A percentile compares a stretch with the other conserved stretches of the same genome.
phyloP scores from a whole-genome alignment of 345 rosid species.

The Chamaenerion angustifolium region DNA sequence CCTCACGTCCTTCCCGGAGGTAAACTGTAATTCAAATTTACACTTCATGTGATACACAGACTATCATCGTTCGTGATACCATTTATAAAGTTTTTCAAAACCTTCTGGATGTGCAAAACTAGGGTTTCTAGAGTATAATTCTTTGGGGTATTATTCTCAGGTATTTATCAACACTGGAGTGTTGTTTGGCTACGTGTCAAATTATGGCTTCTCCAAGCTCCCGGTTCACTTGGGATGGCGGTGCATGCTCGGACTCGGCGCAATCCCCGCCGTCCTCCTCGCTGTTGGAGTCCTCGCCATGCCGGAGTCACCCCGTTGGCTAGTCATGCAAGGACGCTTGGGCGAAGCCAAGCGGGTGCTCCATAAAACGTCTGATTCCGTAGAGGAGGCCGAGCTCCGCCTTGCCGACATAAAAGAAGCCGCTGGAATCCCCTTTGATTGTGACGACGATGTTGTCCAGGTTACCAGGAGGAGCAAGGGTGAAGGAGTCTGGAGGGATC shows the following conservation, averaged over 20 bases:
- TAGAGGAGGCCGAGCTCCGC: slow-evolving; percentile 40
- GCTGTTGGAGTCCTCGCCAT: slow-evolving; percentile 46
- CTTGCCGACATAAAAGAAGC: slow-evolving; percentile 67
- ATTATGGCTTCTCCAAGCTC: slow-evolving; percentile 52
- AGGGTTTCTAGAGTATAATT: too few relatives aligned
- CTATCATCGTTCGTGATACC: too few relatives aligned
- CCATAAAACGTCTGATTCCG: slow-evolving; percentile 56
- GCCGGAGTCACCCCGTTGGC: slow-evolving; percentile 99
- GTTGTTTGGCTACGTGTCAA: slow-evolving; percentile 63
- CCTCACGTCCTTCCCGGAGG: slow-evolving; percentile 89
- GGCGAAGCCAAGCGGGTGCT: slow-evolving; percentile 69
- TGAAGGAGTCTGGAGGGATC: slow-evolving; percentile 56
- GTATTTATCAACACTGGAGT: slow-evolving; percentile 63
- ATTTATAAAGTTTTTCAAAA: too few relatives aligned
- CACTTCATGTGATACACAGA: too few relatives aligned
- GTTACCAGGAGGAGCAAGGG: slow-evolving; percentile 26
- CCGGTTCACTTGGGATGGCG: slow-evolving; percentile 55
- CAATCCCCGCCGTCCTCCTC: slow-evolving; percentile 49
- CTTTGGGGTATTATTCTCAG: too few relatives aligned
- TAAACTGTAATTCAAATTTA: too few relatives aligned
- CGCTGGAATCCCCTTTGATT: slow-evolving; percentile 64
- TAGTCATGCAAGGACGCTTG: slow-evolving; percentile 78
- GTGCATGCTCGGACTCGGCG: slow-evolving; percentile 67
- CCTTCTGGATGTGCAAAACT: too few relatives aligned
- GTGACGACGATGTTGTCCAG: slow-evolving; percentile 59